Conservation (phyloP, 2,329 filamentous ascomycete species). For the Botrytis cinerea region DNA sequence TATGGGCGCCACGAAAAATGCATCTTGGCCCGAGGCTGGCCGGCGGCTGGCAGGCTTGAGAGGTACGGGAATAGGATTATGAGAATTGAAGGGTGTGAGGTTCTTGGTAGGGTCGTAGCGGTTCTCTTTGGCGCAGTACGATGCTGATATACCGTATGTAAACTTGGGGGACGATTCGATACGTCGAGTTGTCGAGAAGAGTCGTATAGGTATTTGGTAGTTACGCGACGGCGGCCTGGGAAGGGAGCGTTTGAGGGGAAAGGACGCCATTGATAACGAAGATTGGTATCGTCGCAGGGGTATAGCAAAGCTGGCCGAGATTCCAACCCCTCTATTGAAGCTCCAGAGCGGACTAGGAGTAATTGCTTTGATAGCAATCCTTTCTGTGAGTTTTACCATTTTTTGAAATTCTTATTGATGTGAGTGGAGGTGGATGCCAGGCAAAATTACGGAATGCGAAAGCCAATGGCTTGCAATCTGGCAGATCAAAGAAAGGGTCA, state of each 20-base stretch:
- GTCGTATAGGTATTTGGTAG: conserved; percentile 21
- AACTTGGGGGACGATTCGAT: conserved; percentile 43
- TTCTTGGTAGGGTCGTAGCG: conserved; percentile 68
- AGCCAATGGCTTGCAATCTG: conserved; percentile 34
- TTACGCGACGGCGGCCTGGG: background rate
- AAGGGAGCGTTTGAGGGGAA: background rate
- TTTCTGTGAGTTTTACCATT: conserved; percentile 34
- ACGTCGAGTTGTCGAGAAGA: conserved; percentile 33
- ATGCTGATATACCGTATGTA: conserved; percentile 71
- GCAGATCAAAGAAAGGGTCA: conserved; percentile 22
- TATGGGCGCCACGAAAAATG: conserved; percentile 88
- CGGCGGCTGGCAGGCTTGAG: conserved; percentile 60
- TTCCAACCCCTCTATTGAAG: conserved; percentile 8
- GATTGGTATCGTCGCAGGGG: conserved; percentile 18
- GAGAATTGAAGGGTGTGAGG: conserved; percentile 70
- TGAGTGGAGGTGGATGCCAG: background rate
- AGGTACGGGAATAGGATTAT: conserved; percentile 56
- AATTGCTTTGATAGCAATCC: conserved; percentile 29
- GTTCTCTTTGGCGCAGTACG: conserved; percentile 72
- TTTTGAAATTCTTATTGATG: conserved; percentile 8
- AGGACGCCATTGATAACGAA: conserved; percentile 6
- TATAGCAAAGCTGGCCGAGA: conserved; percentile 3
- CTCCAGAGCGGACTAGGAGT: conserved; percentile 21
- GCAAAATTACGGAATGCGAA: conserved; percentile 28
- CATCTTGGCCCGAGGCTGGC: conserved; percentile 86